Evolutionary conservation across 805 yeast genomes (phyloP), one percentile per base, ranked within the genome.

Genomic region (Saccharomycopsis oosterbeekiorum): DNA sequence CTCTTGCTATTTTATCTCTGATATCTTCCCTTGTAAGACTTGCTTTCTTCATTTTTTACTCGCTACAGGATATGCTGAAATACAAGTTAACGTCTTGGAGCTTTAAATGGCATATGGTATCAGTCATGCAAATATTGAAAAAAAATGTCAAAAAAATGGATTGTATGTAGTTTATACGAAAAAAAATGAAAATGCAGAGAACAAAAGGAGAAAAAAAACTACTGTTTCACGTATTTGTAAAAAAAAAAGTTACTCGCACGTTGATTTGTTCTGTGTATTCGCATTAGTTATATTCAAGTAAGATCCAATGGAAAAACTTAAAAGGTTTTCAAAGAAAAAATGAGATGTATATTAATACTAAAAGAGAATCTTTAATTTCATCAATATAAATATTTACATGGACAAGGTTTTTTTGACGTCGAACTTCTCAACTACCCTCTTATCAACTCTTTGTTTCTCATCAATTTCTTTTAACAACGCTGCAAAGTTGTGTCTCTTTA

Each of bases 1-100:
- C 96, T 4, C 73, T 73, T 1, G 87, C 81, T 24, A 90, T 88
- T 53, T 82, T 74, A 54, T 78, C 78, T 65, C 81, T 83, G 34
- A 89, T 75, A 59, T 85, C 82, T 6, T 71, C 67, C 17, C 79
- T 72, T 2, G 79, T 66, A 9, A 81, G 65, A 14, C n/a, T 15
- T 24, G 73, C 63, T 41, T 64, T 63, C 17, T 24, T 37, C 58
- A 56, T 59, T 11, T 59, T 11, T 42, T 15, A 17, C 41, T n/a
- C 50, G n/a, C 24, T 17, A 42, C 8, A 4, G 5, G 34, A 6
- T 29, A 29, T 29, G 3, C 34, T 4, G 34, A 3, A 29, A 29
- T 29, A 4, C 6, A 29, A 29, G 6, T 29, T 3, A 29, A 29
- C 3, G 34, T 29, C 34, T 3, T 29, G 6, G 6, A 29, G 34